Base-by-base conservation (phyloP, 169 alveolate genomes). In the Eimeria zaria region DNA sequence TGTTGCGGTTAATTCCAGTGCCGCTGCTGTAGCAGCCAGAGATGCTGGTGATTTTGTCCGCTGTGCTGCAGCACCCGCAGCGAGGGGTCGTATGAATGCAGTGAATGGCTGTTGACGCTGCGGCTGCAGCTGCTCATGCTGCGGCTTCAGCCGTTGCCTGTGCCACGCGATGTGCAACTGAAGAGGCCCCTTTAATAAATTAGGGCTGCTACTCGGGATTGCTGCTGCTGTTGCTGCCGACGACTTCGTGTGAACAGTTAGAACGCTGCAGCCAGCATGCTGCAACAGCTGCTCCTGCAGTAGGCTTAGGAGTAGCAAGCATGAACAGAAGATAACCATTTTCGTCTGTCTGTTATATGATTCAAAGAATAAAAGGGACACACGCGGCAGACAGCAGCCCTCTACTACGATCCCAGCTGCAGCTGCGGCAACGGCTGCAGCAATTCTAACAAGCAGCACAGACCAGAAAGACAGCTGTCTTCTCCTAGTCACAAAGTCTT, bases 171-270 rank as follows among this genome's bases (percentile, higher is more conserved):
- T 24, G 6, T 69, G 51, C 27, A 27, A 24, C 48, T 46, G 87
- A 20, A 76, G 87, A 16, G 46, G n/a, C 80, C 80, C n/a, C 46
- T 33, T 69, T 11, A 69, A 6, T 0, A 69, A 69, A 14, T 12
- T 51, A 33, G 80, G 9, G n/a, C 51, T 14, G 80, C 80, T 69
- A 12, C 46, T 69, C 51, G 30, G 51, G 48, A 69, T 8, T 69
- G 84, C 64, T 27, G 64, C 60, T 76, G 87, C 87, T 76, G 87
- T 41, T 76, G 87, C 44, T 22, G 85, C 33, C 58, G 87, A 24
- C 39, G 87, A 11, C 64, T 5, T n/a, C 64, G 64, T 24, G 62
- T 44, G 41, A 22, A 41, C 36, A 22, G 62, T 12, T 12, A 76
- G 64, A 64, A 44, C 60, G 87, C 60, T 76, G 64, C 87, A 44